Conservation (phyloP, 495 filamentous ascomycete genomes). For the Aspergillus funiculosus region DNA sequence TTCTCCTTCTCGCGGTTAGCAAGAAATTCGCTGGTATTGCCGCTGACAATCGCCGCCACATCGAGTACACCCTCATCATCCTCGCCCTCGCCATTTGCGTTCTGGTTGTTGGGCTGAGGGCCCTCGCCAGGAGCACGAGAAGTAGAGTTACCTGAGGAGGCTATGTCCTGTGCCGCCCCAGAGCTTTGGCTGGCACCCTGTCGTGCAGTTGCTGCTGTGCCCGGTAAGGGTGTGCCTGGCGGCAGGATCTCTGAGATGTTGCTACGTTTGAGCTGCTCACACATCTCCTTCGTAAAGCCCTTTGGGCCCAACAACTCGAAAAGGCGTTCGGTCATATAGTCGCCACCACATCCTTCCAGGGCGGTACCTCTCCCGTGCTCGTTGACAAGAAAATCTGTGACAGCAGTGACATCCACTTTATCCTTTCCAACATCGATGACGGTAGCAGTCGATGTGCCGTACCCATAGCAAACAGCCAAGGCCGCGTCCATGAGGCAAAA, state of each 20-base stretch:
- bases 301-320: conserved; percentile 60
- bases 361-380: conserved; percentile 55
- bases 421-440: conserved; percentile 84
- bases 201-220: conserved; percentile 41
- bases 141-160: conserved; percentile 26
- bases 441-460: conserved; percentile 67
- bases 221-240: conserved; percentile 53
- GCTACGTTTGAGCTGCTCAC: conserved; percentile 88
- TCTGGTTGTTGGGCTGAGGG: conserved; percentile 43
- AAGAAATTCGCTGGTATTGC: conserved; percentile 86
- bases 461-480: conserved; percentile 75
- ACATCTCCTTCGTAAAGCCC: conserved; percentile 79
- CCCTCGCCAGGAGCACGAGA: conserved; percentile 49
- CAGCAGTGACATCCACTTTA: conserved; percentile 86
- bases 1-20: conserved; percentile 91
- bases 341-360: conserved; percentile 71
- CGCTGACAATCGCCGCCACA: conserved; percentile 90
- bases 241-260: conserved; percentile 83
- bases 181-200: conserved; percentile 57
- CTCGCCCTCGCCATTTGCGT: conserved; percentile 41
- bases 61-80: conserved; percentile 83
- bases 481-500: conserved; percentile 83
- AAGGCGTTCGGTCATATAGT: conserved; percentile 78
- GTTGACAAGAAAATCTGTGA: conserved; percentile 69
- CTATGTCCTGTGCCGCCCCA: conserved; percentile 43